Conservation (phyloP, 192 early-diverging fungal genomes). For the Coemansia sp. region DNA sequence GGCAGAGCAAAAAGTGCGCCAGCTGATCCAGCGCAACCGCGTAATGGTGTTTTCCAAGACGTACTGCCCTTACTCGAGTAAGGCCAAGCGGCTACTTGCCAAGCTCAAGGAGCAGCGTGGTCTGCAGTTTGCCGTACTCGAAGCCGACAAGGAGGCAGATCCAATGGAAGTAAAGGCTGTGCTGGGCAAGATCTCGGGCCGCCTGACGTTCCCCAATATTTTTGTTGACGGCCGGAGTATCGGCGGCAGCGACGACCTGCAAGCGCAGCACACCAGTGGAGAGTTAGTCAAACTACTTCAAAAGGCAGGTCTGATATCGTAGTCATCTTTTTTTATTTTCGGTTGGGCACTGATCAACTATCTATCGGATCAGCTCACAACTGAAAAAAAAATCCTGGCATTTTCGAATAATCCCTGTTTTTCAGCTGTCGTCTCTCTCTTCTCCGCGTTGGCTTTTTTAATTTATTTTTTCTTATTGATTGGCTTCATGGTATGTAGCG, state of each 20-base stretch:
- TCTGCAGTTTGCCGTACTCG: slow-evolving; percentile 59
- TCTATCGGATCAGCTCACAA: background rate
- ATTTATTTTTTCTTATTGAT: background rate
- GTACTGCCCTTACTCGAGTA: slow-evolving; percentile 71
- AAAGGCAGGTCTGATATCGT: slow-evolving; percentile 29
- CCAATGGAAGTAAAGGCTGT: slow-evolving; percentile 60
- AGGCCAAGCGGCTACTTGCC: slow-evolving; percentile 61
- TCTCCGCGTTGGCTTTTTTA: background rate
- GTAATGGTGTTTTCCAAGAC: slow-evolving; percentile 78
- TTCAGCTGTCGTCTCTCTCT: background rate
- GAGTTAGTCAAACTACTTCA: slow-evolving; percentile 58
- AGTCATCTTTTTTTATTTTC: background rate
- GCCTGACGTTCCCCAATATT: slow-evolving; percentile 69
- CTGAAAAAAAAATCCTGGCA: background rate
- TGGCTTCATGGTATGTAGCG: slow-evolving; percentile 1
- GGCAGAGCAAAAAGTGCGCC: slow-evolving; percentile 27
- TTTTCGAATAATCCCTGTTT: background rate
- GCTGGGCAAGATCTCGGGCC: slow-evolving; percentile 58
- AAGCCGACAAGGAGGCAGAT: slow-evolving; percentile 54
- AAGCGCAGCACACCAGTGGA: slow-evolving; percentile 49
- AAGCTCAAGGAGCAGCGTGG: slow-evolving; percentile 40
- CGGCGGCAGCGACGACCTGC: slow-evolving; percentile 65
- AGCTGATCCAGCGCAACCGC: slow-evolving; percentile 41
- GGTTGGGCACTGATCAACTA: too few species aligned
- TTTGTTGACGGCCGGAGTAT: slow-evolving; percentile 72